Evolutionary conservation across 225 moss, liverwort and hornwort genomes (phyloP).

Genomic region (Physcomitrellopsis africana): DNA sequence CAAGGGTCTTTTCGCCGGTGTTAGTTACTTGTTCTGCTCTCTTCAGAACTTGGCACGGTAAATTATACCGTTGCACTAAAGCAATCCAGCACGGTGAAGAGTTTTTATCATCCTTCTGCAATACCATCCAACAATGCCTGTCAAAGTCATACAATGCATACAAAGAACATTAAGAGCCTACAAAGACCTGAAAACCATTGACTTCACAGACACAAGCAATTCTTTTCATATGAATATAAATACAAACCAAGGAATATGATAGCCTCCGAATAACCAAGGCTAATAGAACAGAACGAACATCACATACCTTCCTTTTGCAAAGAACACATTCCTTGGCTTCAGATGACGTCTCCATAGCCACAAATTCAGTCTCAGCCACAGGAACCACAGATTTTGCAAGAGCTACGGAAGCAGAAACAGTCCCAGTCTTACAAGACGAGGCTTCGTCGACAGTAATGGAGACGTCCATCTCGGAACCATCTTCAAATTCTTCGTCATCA

Average conservation of each 20-base stretch:
- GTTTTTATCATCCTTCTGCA: conserved; percentile 69
- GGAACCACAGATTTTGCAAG: conserved; percentile 11
- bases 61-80: conserved; percentile 74
- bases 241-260: not conserved
- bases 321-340: conserved; percentile 71
- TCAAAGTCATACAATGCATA: conserved; percentile 5
- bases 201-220: not conserved
- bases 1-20: conserved; percentile 14
- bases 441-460: conserved; percentile 25
- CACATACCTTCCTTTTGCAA: conserved; percentile 66
- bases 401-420: conserved; percentile 16
- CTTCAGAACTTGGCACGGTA: conserved; percentile 50
- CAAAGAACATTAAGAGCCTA: not conserved
- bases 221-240: not conserved
- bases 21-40: conserved; percentile 29
- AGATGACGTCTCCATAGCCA: conserved; percentile 26
- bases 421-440: conserved; percentile 22
- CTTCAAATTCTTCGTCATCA: conserved; percentile 34
- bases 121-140: conserved; percentile 6
- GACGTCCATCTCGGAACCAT: conserved; percentile 32
- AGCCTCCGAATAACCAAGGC: too few relatives aligned
- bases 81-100: conserved; percentile 87
- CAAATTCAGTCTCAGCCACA: conserved; percentile 25
- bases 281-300: not conserved
- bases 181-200: not conserved